phyloP scores from a whole-genome alignment of 2,329 filamentous ascomycete genomes.

The Ambrosiella xylebori region DNA sequence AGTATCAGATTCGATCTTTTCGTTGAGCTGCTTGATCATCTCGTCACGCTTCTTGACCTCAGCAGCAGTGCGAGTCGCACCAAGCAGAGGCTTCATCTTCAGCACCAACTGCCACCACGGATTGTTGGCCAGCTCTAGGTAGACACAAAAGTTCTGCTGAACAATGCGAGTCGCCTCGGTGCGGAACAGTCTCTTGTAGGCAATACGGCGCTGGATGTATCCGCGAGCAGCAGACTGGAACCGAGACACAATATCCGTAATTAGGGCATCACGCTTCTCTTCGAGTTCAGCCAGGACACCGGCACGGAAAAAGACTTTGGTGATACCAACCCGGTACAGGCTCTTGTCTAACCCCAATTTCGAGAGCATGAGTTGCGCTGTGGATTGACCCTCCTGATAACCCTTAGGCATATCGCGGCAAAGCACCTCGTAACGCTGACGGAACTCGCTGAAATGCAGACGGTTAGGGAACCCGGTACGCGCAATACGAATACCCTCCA shows the following conservation, averaged over 20 bases:
- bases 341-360: slow-evolving; percentile 71
- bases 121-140: slow-evolving; percentile 73
- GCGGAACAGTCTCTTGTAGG: slow-evolving; percentile 84
- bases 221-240: slow-evolving; percentile 90
- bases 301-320: slow-evolving; percentile 95
- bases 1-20: slow-evolving; percentile 63
- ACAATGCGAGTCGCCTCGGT: slow-evolving; percentile 91
- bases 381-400: slow-evolving; percentile 78
- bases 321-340: slow-evolving; percentile 82
- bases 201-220: slow-evolving; percentile 71
- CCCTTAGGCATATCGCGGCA: slow-evolving; percentile 77
- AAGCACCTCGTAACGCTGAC: slow-evolving; percentile 87
- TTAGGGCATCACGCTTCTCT: slow-evolving; percentile 82
- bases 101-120: slow-evolving; percentile 96
- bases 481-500: slow-evolving; percentile 96
- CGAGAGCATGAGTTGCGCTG: slow-evolving; percentile 72
- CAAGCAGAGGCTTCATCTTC: slow-evolving; percentile 86
- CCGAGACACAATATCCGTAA: slow-evolving; percentile 79
- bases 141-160: slow-evolving; percentile 83
- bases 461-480: slow-evolving; percentile 93
- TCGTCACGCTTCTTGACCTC: slow-evolving; percentile 94
- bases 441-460: slow-evolving; percentile 80
- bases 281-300: slow-evolving; percentile 92
- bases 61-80: slow-evolving; percentile 74
- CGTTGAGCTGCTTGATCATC: slow-evolving; percentile 73